phyloP scores from a whole-genome alignment of 2,329 filamentous ascomycete genomes.

The Penicillium sp. region DNA sequence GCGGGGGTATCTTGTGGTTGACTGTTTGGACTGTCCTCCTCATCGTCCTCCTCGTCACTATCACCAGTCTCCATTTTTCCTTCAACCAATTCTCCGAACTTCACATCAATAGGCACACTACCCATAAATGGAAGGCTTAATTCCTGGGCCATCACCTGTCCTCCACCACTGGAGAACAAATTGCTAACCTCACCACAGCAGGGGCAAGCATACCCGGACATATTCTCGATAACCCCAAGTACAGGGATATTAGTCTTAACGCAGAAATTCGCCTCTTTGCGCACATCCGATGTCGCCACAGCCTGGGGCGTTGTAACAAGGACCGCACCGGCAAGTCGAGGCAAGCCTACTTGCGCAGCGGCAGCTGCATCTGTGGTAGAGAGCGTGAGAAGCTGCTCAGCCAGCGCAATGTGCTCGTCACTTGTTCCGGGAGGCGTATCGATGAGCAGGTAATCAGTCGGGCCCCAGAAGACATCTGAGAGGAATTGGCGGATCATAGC shows the following conservation, averaged over 20 bases:
- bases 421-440: conserved; percentile 95
- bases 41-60: conserved; percentile 30
- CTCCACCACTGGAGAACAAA: conserved; percentile 88
- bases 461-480: conserved; percentile 82
- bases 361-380: conserved; percentile 30
- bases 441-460: conserved; percentile 87
- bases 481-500: conserved; percentile 98
- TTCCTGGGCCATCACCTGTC: conserved; percentile 82
- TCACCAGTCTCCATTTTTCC: conserved; percentile 41
- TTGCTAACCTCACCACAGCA: conserved; percentile 81
- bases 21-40: conserved; percentile 17
- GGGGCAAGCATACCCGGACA: conserved; percentile 61
- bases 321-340: conserved; percentile 80
- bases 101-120: conserved; percentile 85
- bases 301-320: conserved; percentile 96
- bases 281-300: conserved; percentile 87
- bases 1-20: conserved; percentile 7
- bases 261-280: conserved; percentile 94
- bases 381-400: conserved; percentile 71
- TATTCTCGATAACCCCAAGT: conserved; percentile 93
- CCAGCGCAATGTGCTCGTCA: conserved; percentile 94
- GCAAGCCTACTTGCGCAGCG: conserved; percentile 31
- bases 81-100: conserved; percentile 85
- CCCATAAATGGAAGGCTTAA: conserved; percentile 83
- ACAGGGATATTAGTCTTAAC: conserved; percentile 75